Base-by-base conservation (phyloP, 2,329 filamentous ascomycete genomes). In the Kalmusia sp. region DNA sequence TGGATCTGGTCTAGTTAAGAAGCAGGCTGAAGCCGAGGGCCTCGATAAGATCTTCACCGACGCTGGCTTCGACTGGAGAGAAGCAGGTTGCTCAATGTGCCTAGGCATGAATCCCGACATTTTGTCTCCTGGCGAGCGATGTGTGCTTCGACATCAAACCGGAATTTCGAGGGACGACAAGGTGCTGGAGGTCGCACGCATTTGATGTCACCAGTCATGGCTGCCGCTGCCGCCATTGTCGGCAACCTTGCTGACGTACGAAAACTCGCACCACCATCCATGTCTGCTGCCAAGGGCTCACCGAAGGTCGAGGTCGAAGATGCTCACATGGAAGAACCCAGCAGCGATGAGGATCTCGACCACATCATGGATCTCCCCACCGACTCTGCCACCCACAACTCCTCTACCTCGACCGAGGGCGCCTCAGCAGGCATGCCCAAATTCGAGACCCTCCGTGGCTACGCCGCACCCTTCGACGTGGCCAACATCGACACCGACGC, bases 21-120 rank as follows among this genome's bases (percentile, higher is more conserved):
- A 88, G 55, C 90, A 92, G 76, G 95, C 95, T 5, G 93, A 99
- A 77, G 80, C 85, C 2, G 95, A 98, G 77, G 93, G 93, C 48
- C 86, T 99, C 4, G 91, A 98, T 78, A 91, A 92, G 80, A 90
- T 97, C 71, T 98, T 99, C 77, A 71, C 80, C 7, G 91, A 96
- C 57, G 93, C 95, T 43, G 95, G 95, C 6, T 98, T 98, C 63
- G 93, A 98, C 75, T 98, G 93, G 93, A 87, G 95, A 72, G 95
- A 99, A 80, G 95, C 95, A 62, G 95, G 95, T 44, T 99, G 95
- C 84, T 96, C 91, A 58, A 99, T 99, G 95, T 98, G 95, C 74
- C 84, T 99, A 50, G 95, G 95, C 73, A 99, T 99, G 93, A 99
- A 99, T 81, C 93, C 95, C 0, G 95, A 99, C 74, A 98, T 99